Percentiles rank a stretch among this genome's conserved stretches.
phyloP scores from a whole-genome alignment of 1,284 basidiomycete species.

The Ustilago curta region DNA sequence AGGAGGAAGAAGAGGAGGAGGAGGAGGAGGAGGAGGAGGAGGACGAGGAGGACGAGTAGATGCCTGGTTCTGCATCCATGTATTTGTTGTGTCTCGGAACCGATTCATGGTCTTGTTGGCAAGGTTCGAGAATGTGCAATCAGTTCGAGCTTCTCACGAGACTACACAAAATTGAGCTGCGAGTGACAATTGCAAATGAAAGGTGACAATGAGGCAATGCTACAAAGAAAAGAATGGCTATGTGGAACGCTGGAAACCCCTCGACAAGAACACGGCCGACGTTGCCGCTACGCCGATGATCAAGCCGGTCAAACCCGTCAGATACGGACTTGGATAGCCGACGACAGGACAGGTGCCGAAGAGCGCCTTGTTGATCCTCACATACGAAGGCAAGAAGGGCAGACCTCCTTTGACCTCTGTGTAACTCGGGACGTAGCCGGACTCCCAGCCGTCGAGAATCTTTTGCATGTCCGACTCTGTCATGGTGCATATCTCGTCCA shows the following conservation, averaged over 20 bases:
- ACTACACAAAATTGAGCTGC: neutral
- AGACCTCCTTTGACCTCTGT: slow-evolving; percentile 47
- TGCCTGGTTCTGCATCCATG: neutral
- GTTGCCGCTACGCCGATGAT: slow-evolving; percentile 39
- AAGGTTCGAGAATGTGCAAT: neutral
- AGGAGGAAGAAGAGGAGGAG: no score
- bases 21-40: no score
- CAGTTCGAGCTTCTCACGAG: neutral
- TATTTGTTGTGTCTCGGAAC: slow-evolving; percentile 1
- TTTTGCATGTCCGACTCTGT: slow-evolving; percentile 72
- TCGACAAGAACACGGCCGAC: slow-evolving; percentile 33
- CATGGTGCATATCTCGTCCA: slow-evolving; percentile 80
- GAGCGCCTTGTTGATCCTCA: slow-evolving; percentile 48
- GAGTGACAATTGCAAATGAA: neutral
- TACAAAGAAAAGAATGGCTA: neutral
- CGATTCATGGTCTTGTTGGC: neutral
- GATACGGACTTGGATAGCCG: slow-evolving; percentile 56
- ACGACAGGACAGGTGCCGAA: slow-evolving; percentile 60
- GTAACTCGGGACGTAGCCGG: slow-evolving; percentile 61
- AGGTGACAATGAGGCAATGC: slow-evolving; percentile 8
- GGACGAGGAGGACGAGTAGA: slow-evolving; percentile 40
- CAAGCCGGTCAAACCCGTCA: slow-evolving; percentile 48
- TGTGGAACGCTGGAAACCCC: slow-evolving; percentile 24
- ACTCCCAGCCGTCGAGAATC: slow-evolving; percentile 69
- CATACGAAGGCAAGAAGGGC: slow-evolving; percentile 28